Conservation (phyloP, 768 basidiomycete species). For the Boletus pseudopeckii region DNA sequence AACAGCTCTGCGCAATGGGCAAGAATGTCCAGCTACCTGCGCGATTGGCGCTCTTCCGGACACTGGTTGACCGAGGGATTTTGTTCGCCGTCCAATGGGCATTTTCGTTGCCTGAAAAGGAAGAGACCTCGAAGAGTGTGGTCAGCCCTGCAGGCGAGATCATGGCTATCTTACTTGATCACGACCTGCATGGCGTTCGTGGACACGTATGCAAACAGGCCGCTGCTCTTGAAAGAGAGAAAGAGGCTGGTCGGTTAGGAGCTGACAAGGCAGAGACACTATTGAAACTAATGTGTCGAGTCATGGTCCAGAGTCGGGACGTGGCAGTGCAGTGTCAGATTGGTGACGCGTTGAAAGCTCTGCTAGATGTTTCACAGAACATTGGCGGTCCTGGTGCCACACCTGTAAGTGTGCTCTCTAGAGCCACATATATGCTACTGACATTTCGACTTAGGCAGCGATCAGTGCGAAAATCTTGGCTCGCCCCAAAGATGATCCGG, state of each 20-base stretch:
- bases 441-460: conserved; percentile 20
- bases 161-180: conserved; percentile 80
- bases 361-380: conserved; percentile 72
- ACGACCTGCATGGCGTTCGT: conserved; percentile 85
- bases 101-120: conserved; percentile 62
- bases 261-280: conserved; percentile 70
- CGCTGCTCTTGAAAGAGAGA: conserved; percentile 64
- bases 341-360: conserved; percentile 78
- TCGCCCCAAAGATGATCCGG: conserved; percentile 75
- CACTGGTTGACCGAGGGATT: conserved; percentile 83
- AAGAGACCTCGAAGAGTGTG: conserved; percentile 49
- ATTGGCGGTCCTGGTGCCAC: conserved; percentile 35
- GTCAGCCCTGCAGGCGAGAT: conserved; percentile 85
- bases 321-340: conserved; percentile 87
- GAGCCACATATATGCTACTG: conserved; percentile 1
- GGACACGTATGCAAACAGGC: conserved; percentile 82
- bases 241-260: conserved; percentile 50
- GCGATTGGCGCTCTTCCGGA: conserved; percentile 81
- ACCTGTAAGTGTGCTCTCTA: conserved; percentile 26
- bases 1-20: conserved; percentile 92
- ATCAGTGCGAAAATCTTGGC: conserved; percentile 44
- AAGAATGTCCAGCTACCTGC: conserved; percentile 93
- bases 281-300: conserved; percentile 67
- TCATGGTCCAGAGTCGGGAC: conserved; percentile 78
- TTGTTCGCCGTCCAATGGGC: conserved; percentile 94